phyloP scores from a whole-genome alignment of 768 basidiomycete species.

The Leccinum rimulosum region DNA sequence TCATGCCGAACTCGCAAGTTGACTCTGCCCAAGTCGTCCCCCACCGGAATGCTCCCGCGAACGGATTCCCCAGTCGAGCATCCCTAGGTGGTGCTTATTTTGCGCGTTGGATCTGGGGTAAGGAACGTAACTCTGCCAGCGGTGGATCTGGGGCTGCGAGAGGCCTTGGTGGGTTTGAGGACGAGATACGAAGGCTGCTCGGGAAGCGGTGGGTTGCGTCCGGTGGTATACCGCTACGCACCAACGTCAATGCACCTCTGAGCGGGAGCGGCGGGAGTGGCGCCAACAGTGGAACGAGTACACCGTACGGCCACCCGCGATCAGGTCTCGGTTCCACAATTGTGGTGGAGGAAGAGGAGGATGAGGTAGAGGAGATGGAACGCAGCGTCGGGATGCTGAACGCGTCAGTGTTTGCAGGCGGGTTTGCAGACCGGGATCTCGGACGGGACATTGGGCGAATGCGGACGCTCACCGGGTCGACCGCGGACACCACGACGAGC shows the following conservation, averaged over 20 bases:
- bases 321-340: constrained; percentile 52
- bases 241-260: constrained; percentile 49
- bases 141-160: constrained; percentile 32
- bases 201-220: constrained; percentile 73
- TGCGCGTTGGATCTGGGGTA: constrained; percentile 85
- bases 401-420: constrained; percentile 34
- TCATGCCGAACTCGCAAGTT: constrained; percentile 70
- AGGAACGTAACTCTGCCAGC: constrained; percentile 42
- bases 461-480: constrained; percentile 56
- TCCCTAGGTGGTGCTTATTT: constrained; percentile 75
- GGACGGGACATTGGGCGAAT: constrained; percentile 40
- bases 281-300: constrained; percentile 65
- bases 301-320: constrained; percentile 56
- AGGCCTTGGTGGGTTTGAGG: constrained; percentile 67
- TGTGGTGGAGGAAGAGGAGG: constrained; percentile 75
- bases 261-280: constrained; percentile 42
- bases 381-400: constrained; percentile 25
- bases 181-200: constrained; percentile 70
- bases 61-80: constrained; percentile 66
- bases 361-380: constrained; percentile 63
- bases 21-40: constrained; percentile 69
- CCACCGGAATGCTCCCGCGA: constrained; percentile 72
- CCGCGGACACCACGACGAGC: constrained; percentile 33
- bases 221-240: constrained; percentile 56
- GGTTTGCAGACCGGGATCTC: constrained; percentile 42